A percentile compares a stretch with the other conserved stretches of the same genome.
phyloP scores from a whole-genome alignment of 2,329 filamentous ascomycete species.

The Apiospora hydei region DNA sequence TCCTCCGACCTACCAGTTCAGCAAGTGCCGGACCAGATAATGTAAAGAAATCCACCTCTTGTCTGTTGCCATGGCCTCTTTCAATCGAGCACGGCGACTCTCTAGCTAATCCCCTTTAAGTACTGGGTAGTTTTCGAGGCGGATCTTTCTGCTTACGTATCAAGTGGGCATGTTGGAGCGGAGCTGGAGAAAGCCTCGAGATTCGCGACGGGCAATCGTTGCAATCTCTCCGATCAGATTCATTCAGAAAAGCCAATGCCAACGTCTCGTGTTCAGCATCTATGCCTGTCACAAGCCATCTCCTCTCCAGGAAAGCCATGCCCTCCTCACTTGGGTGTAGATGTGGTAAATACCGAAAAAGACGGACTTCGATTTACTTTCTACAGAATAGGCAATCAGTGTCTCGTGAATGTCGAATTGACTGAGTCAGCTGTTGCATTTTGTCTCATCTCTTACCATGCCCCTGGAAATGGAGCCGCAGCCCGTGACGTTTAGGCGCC shows the following conservation, averaged over 20 bases:
- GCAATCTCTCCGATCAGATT: constrained; percentile 3
- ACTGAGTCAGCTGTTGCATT: neutral
- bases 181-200: neutral
- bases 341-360: constrained; percentile 93
- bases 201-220: constrained; percentile 3
- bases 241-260: neutral
- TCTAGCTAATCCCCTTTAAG: neutral
- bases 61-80: neutral
- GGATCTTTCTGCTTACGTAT: neutral
- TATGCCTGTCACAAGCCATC: constrained; percentile 74
- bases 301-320: constrained; percentile 92
- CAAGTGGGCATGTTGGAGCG: neutral
- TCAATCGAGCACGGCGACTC: neutral
- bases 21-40: neutral
- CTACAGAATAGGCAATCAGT: constrained; percentile 66
- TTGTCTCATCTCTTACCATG: constrained; percentile 3
- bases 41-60: neutral
- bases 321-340: constrained; percentile 81
- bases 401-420: neutral
- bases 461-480: neutral
- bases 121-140: neutral
- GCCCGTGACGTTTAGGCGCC: constrained; percentile 12
- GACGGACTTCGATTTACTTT: constrained; percentile 54
- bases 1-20: neutral
- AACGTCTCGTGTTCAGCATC: neutral